Conservation (phyloP, 768 basidiomycete genomes). For the Rhodotorula toruloides region DNA sequence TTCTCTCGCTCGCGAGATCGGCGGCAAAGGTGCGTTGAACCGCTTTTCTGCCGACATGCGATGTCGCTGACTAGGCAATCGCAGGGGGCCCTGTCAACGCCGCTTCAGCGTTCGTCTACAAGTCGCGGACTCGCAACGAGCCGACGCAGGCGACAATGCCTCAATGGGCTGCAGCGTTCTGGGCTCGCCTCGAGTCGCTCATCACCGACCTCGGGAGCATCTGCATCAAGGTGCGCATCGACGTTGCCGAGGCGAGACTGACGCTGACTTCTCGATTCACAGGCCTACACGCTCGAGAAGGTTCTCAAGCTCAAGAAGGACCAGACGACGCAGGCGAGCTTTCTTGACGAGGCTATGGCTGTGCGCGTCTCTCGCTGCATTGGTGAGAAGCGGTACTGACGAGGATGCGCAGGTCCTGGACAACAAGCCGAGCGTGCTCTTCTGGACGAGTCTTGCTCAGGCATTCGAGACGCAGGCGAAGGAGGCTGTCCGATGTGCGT, state of each 20-base stretch:
- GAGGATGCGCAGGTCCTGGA: constrained; percentile 61
- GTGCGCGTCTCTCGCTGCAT: constrained; percentile 49
- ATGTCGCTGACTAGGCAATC: neutral
- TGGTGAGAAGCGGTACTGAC: neutral
- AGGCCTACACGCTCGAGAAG: constrained; percentile 94
- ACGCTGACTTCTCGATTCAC: neutral
- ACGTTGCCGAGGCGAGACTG: neutral
- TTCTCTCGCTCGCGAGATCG: constrained; percentile 76
- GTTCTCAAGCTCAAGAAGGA: constrained; percentile 86
- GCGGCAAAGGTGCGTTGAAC: constrained; percentile 60
- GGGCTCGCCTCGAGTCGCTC: constrained; percentile 72
- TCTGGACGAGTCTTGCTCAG: constrained; percentile 77
- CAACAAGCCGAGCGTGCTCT: constrained; percentile 80
- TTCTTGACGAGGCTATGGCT: constrained; percentile 91
- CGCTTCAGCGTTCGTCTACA: constrained; percentile 58
- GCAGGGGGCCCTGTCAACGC: constrained; percentile 43
- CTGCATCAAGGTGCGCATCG: constrained; percentile 68
- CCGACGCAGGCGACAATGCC: constrained; percentile 82
- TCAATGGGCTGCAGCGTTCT: constrained; percentile 76
- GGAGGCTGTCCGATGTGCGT: constrained; percentile 69
- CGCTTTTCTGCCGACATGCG: neutral
- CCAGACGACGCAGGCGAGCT: constrained; percentile 64
- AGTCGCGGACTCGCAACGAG: constrained; percentile 79
- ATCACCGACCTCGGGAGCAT: constrained; percentile 83
- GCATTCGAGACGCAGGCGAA: constrained; percentile 75